phyloP scores from a whole-genome alignment of 2,329 filamentous ascomycete genomes.

The Diplodia sapinea region DNA sequence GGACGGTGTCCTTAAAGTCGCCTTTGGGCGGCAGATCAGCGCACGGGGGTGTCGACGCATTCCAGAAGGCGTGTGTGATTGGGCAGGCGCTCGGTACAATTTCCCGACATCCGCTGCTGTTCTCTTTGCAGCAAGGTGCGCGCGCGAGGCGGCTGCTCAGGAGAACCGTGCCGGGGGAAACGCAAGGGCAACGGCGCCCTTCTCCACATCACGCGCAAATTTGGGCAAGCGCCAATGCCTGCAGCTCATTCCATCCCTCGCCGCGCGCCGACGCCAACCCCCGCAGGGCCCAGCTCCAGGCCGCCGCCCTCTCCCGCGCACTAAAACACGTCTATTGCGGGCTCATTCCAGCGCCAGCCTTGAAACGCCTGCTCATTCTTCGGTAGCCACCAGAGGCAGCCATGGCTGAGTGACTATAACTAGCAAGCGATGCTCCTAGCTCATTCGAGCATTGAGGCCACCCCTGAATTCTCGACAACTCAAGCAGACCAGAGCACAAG shows the following conservation, averaged over 20 bases:
- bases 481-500: slow-evolving; percentile 8
- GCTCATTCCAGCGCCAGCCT: slow-evolving; percentile 12
- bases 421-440: slow-evolving; percentile 2
- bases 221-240: slow-evolving; percentile 19
- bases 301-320: neutral
- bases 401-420: slow-evolving; percentile 5
- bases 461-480: slow-evolving; percentile 27
- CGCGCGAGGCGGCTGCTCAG: neutral
- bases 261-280: neutral
- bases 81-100: slow-evolving; percentile 12
- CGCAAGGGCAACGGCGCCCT: slow-evolving; percentile 19
- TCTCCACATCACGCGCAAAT: slow-evolving; percentile 21
- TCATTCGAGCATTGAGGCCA: slow-evolving; percentile 14
- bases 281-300: slow-evolving; percentile 6
- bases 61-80: slow-evolving; percentile 21
- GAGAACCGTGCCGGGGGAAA: slow-evolving; percentile 6
- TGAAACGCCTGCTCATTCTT: slow-evolving; percentile 10
- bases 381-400: neutral
- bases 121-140: neutral
- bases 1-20: neutral
- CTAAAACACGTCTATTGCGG: slow-evolving; percentile 5
- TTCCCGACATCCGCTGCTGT: neutral
- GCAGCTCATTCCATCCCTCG: slow-evolving; percentile 14
- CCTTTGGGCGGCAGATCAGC: slow-evolving; percentile 16
- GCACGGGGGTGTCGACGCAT: neutral